Conservation (phyloP, 2,329 filamentous ascomycete species). For the Botrytis cinerea region DNA sequence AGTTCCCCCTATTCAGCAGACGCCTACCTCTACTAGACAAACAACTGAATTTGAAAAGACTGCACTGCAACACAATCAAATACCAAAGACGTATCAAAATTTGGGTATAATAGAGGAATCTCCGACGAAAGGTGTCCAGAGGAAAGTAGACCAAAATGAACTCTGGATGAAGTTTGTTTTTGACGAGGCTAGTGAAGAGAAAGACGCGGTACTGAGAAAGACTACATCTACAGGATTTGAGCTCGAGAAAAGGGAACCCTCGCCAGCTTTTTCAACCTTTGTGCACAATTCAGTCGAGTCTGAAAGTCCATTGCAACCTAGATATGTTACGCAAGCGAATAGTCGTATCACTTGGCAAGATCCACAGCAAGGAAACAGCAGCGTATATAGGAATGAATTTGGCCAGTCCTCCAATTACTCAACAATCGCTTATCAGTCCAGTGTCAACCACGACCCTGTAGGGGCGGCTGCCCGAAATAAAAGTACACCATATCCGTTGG, state of each 20-base stretch:
- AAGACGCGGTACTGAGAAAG: not conserved
- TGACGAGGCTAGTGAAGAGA: not conserved
- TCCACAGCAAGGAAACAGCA: not conserved
- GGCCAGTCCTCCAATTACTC: not conserved
- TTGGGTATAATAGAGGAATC: too few species aligned
- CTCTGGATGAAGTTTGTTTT: slow-evolving; percentile 26
- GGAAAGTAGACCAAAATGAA: slow-evolving; percentile 2
- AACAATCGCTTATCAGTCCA: not conserved
- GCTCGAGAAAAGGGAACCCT: not conserved
- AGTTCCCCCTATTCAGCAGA: not conserved
- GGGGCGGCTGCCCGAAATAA: not conserved
- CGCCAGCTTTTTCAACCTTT: slow-evolving; percentile 6
- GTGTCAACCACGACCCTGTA: not conserved
- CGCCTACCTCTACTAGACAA: not conserved
- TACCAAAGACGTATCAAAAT: not conserved
- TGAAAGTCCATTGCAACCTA: not conserved
- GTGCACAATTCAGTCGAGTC: slow-evolving; percentile 13
- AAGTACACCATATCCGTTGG: not conserved
- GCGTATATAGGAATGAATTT: not conserved
- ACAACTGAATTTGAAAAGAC: not conserved
- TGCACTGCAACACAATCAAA: not conserved
- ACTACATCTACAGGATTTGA: too few species aligned
- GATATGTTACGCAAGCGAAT: not conserved
- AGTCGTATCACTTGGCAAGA: not conserved
- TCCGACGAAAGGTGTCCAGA: not conserved